phyloP scores from a whole-genome alignment of 2,329 filamentous ascomycete genomes.

The Thermothelomyces thermophilus region DNA sequence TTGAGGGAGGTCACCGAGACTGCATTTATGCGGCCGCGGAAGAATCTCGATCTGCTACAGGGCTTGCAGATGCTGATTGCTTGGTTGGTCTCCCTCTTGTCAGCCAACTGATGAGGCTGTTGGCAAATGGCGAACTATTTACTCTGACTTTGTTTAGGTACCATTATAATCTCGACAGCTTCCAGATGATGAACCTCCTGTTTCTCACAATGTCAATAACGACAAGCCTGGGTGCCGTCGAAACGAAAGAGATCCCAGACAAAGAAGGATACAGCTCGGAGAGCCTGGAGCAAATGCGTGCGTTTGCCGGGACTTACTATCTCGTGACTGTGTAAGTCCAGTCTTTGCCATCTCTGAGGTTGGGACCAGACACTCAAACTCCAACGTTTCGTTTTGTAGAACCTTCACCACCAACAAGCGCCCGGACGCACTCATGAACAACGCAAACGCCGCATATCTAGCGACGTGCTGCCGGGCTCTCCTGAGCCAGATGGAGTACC shows the following conservation, averaged over 20 bases:
- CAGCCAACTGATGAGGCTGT: too few relatives aligned
- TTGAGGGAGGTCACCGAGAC: slow-evolving; percentile 38
- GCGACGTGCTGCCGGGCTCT: slow-evolving; percentile 39
- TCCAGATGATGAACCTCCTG: slow-evolving; percentile 43
- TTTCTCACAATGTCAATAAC: slow-evolving; percentile 43
- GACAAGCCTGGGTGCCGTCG: slow-evolving; percentile 34
- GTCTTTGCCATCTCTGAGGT: too few relatives aligned
- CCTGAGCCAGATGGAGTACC: slow-evolving; percentile 36
- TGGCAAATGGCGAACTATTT: too few relatives aligned
- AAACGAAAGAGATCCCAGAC: slow-evolving; percentile 23
- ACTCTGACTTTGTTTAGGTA: slow-evolving; percentile 31
- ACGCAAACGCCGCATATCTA: slow-evolving; percentile 40
- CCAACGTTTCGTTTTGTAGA: slow-evolving; percentile 14
- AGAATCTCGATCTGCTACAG: slow-evolving; percentile 42
- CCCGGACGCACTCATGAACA: slow-evolving; percentile 43
- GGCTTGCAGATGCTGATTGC: slow-evolving; percentile 39
- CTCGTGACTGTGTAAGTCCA: slow-evolving; percentile 42
- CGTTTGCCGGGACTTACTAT: slow-evolving; percentile 45
- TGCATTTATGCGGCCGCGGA: slow-evolving; percentile 36
- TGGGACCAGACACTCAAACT: background rate
- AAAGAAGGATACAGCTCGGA: slow-evolving; percentile 24
- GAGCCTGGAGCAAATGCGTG: slow-evolving; percentile 39
- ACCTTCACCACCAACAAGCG: slow-evolving; percentile 36
- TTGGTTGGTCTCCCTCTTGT: slow-evolving; percentile 33
- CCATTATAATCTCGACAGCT: slow-evolving; percentile 43